Conservation (phyloP, 1,284 basidiomycete species). For the Neonothopanus nambi region DNA sequence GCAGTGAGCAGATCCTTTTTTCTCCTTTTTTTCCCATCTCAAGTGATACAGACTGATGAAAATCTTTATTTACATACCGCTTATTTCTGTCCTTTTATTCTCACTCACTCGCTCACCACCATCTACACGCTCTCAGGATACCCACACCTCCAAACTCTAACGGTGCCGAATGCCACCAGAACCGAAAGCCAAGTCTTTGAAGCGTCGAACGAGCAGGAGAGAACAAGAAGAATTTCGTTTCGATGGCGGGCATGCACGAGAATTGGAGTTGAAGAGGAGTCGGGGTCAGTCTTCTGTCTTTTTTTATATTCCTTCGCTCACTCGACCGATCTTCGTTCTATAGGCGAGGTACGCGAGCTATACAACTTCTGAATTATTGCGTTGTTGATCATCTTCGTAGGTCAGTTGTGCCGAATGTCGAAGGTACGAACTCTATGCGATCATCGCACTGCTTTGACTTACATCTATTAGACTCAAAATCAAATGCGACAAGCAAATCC, state of each 20-base stretch:
- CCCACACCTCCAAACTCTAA: no score
- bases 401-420: constrained; percentile 71
- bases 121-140: no score
- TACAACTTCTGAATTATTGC: neutral
- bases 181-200: constrained; percentile 42
- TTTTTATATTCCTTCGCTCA: constrained; percentile 2
- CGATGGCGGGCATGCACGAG: constrained; percentile 50
- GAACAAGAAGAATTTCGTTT: constrained; percentile 50
- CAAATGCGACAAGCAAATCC: constrained; percentile 77
- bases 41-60: no score
- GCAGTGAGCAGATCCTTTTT: no score
- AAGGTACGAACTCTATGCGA: constrained; percentile 47
- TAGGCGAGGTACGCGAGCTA: constrained; percentile 20
- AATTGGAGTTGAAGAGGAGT: constrained; percentile 54
- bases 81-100: no score
- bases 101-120: no score
- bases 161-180: constrained; percentile 45
- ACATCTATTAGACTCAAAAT: constrained; percentile 56
- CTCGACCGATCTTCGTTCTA: constrained; percentile 12
- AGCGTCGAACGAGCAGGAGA: constrained; percentile 42
- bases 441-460: constrained; percentile 35
- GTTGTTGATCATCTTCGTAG: constrained; percentile 28
- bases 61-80: no score
- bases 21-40: no score
- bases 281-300: constrained; percentile 34